Percentiles rank a stretch among this genome's conserved stretches.
These are phyloP conservation scores for Magnaporthiopsis rhizophila DNA, from an alignment of 2,329 filamentous ascomycete species.

Conservation along the genomic window DNA sequence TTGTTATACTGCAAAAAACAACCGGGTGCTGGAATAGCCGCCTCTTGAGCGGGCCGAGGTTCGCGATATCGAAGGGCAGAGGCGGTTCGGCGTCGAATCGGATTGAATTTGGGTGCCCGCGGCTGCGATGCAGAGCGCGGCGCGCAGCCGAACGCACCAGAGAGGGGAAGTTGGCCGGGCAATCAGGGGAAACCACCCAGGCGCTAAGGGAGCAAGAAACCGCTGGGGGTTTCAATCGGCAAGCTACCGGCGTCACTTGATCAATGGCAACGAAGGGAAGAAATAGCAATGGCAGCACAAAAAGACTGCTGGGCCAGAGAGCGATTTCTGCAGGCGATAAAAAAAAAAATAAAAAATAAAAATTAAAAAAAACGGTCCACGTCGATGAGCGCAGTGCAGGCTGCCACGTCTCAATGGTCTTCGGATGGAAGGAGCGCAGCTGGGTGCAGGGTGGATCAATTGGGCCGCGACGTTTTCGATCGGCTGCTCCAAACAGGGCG, in stretches of 20 bases:
- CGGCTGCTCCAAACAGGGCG: not conserved
- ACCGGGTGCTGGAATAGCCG: not conserved
- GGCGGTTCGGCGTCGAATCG: not conserved
- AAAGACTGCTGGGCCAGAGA: no score
- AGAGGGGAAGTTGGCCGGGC: not conserved
- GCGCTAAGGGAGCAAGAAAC: not conserved
- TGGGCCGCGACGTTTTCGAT: constrained; percentile 6
- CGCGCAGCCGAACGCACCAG: not conserved
- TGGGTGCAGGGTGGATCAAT: constrained; percentile 3
- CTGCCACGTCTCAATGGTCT: not conserved
- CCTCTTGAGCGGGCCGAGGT: not conserved
- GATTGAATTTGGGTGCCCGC: not conserved
- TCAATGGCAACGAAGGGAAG: not conserved
- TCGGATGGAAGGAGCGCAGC: not conserved
- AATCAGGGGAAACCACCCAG: not conserved
- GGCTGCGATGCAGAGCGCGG: not conserved
- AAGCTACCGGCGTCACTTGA: not conserved
- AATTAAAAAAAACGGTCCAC: not conserved
- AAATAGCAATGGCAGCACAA: not conserved
- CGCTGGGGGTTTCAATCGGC: not conserved
- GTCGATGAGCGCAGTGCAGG: not conserved
- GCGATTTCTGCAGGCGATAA: no score
- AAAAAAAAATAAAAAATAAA: no score
- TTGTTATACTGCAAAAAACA: not conserved
- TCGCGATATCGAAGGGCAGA: not conserved